These are phyloP conservation scores for Linum lewisii DNA, from an alignment of 345 rosid genomes.

Conservation along the genomic window DNA sequence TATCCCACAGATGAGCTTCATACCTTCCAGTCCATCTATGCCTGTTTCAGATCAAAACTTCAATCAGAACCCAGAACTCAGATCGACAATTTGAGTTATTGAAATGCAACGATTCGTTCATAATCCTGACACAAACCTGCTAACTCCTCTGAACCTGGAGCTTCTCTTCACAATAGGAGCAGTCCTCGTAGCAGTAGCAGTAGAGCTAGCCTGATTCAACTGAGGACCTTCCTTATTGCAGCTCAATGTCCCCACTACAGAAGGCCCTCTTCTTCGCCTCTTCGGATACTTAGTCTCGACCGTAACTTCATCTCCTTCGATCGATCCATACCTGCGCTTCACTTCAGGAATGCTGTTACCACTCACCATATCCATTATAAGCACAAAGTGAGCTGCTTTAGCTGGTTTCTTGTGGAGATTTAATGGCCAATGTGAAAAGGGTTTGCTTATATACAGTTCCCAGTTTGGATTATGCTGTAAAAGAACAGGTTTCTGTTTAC, in stretches of 20 bases:
- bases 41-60: slow-evolving; percentile 4
- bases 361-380: not conserved
- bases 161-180: slow-evolving; percentile 32
- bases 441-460: not conserved
- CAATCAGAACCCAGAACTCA: not conserved
- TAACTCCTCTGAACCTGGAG: slow-evolving; percentile 37
- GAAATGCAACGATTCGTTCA: too few species aligned
- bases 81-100: not conserved
- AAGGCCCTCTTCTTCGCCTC: not conserved
- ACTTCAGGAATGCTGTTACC: not conserved
- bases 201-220: not conserved
- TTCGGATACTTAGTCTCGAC: not conserved
- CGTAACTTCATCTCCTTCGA: not conserved
- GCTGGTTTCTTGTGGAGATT: not conserved
- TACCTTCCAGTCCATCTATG: slow-evolving; percentile 39
- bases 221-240: not conserved
- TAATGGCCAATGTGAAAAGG: not conserved
- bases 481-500: not conserved
- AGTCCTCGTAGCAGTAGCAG: slow-evolving; percentile 1
- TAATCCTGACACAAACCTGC: slow-evolving; percentile 23
- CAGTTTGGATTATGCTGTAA: not conserved
- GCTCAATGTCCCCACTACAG: not conserved
- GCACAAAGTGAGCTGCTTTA: too few species aligned
- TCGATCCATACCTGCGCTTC: not conserved
- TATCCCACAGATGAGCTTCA: slow-evolving; percentile 44